Base-by-base conservation (phyloP, 768 basidiomycete genomes). In the Rhizopogon vesiculosus region DNA sequence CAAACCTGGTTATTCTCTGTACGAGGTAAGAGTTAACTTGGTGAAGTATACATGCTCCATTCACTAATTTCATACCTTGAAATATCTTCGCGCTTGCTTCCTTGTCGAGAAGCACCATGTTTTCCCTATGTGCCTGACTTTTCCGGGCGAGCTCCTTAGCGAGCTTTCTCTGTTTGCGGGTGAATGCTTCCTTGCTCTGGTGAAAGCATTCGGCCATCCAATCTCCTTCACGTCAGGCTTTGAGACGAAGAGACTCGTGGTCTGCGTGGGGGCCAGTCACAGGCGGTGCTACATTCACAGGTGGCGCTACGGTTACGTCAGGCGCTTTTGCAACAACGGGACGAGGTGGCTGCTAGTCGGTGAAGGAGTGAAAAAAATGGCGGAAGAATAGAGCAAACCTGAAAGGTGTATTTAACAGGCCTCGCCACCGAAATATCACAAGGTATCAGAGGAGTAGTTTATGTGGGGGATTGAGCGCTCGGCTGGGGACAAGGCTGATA, bases 61-160 rank as follows among this genome's bases (percentile, higher is more conserved):
- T 3, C 4, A 29, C 83, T 13, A 18, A 7, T 25, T 39, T 68
- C 80, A 49, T 59, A 91, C 91, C 85, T 43, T 71, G 66, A 67
- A 84, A 96, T 56, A 95, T 93, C 87, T 88, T 93, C 52, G 85
- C 80, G 56, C 84, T 83, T 3, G 92, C 93, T 67, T 89, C 71
- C 60, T 76, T 78, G 69, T 95, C 89, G 56, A 90, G 68, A 51
- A 78, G 64, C 59, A 86, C 82, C 85, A 92, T 93, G 62, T 82
- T 79, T 7, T 72, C 66, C 69, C 87, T 81, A 67, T 93, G 89
- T 33, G 73, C 74, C 68, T 91, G 87, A n/a, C 91, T 91, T 67
- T 89, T 64, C 53, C 83, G 80, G 8, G 84, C 87, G 18, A 95
- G 76, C 52, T 86, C 74, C 69, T 93, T 91, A 19, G 92, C 92